Conservation (phyloP, 305 asterid genomes). For the Petunia hybrid region DNA sequence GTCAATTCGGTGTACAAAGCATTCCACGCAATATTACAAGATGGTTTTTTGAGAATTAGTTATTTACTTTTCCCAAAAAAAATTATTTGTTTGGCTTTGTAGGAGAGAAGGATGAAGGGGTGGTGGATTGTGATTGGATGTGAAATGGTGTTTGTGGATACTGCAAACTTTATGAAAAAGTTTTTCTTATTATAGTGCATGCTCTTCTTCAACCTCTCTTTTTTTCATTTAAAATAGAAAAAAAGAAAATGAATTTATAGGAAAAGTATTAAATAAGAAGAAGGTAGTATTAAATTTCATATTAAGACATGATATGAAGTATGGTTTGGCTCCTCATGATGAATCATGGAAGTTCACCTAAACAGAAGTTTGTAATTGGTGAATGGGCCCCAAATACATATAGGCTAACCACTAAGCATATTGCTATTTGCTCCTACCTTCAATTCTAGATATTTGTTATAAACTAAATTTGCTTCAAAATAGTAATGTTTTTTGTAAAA, state of each 20-base stretch:
- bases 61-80: slow-evolving; percentile 25
- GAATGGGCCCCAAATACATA: slow-evolving; percentile 43
- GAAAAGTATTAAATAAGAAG: background rate
- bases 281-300: background rate
- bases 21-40: too few species aligned
- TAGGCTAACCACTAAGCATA: slow-evolving; percentile 50
- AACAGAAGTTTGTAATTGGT: slow-evolving; percentile 34
- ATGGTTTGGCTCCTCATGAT: slow-evolving; percentile 54
- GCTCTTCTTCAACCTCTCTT: slow-evolving; percentile 34
- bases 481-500: too few species aligned
- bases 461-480: too few species aligned
- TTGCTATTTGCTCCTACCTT: too few species aligned
- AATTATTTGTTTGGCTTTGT: background rate
- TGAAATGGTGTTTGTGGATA: slow-evolving; percentile 67
- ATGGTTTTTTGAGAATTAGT: background rate
- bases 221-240: slow-evolving; percentile 22
- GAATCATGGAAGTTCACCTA: slow-evolving; percentile 46
- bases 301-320: slow-evolving; percentile 29
- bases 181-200: slow-evolving; percentile 43
- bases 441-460: too few species aligned
- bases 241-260: slow-evolving; percentile 29
- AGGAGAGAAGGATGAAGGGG: slow-evolving; percentile 49
- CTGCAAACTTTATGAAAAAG: slow-evolving; percentile 54
- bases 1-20: too few species aligned
- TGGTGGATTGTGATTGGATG: slow-evolving; percentile 72